A percentile compares a stretch with the other conserved stretches of the same genome.
Conservation (phyloP, 805 yeast genomes). For the Scheffersomyces ergatensis region DNA sequence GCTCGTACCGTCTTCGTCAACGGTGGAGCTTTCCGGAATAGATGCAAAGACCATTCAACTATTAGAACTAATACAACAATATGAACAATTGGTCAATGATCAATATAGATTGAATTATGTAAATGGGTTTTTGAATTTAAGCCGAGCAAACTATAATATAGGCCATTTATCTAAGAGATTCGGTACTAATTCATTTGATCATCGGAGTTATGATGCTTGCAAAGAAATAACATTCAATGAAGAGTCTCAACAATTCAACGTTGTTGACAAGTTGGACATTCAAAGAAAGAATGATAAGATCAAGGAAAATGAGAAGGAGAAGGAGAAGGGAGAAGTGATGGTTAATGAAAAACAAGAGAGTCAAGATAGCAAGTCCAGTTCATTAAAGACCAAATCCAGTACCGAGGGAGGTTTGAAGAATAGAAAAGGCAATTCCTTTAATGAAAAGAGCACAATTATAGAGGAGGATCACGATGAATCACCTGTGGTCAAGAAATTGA, state of each 20-base stretch:
- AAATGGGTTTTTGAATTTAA: constrained; percentile 38
- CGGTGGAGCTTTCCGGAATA: constrained; percentile 2
- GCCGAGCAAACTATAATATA: constrained; percentile 43
- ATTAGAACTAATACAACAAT: constrained; percentile 29
- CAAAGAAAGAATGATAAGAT: constrained; percentile 1
- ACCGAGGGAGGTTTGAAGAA: constrained; percentile 4
- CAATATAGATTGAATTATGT: constrained; percentile 18
- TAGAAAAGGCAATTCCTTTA: constrained; percentile 4
- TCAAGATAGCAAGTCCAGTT: not conserved
- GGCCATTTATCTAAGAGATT: constrained; percentile 21
- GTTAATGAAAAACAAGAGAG: constrained; percentile 1
- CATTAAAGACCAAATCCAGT: not conserved
- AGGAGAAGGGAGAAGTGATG: too few relatives aligned
- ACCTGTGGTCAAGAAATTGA: not conserved
- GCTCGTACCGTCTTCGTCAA: not conserved
- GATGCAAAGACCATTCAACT: constrained; percentile 17
- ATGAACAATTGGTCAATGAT: constrained; percentile 23
- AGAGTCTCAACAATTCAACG: constrained; percentile 4
- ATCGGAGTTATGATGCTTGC: constrained; percentile 26
- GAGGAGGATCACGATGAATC: constrained; percentile 2
- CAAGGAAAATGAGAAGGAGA: not conserved
- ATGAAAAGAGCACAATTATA: not conserved
- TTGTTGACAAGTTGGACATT: constrained; percentile 8
- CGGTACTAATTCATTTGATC: constrained; percentile 43
- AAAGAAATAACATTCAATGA: constrained; percentile 10